These are phyloP conservation scores for Pyrus hybrid DNA, from an alignment of 331 rosid species.

Conservation along the genomic window DNA sequence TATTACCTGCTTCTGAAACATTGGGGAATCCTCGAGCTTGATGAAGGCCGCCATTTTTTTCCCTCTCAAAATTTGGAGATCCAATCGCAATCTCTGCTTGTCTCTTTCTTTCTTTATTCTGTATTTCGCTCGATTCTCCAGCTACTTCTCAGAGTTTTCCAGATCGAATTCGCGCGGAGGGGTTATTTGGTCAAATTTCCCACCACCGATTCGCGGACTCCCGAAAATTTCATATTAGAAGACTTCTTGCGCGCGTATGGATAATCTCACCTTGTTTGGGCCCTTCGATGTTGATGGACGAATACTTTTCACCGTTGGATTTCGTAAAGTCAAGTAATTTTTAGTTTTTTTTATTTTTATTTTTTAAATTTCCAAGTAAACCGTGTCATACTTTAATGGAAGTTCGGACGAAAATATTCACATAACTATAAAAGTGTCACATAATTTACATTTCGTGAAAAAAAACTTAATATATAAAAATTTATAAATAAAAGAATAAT, in stretches of 20 bases:
- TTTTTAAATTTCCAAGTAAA: no score
- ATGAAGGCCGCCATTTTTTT: conserved; percentile 65
- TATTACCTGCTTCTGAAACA: conserved; percentile 88
- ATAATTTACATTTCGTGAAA: no score
- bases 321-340: not conserved
- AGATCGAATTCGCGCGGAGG: conserved; percentile 7
- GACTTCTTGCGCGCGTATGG: not conserved
- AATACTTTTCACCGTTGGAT: not conserved
- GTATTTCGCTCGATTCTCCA: not conserved
- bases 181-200: not conserved
- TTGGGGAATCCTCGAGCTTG: conserved; percentile 96
- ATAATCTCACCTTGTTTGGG: not conserved
- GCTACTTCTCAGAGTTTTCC: not conserved
- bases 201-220: not conserved
- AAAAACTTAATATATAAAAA: no score
- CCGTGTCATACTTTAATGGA: rapidly evolving
- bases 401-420: no score
- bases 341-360: no score
- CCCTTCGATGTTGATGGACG: not conserved
- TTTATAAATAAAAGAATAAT: no score
- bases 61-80: not conserved
- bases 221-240: no score
- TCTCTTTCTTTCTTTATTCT: not conserved
- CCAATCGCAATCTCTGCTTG: not conserved
- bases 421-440: no score